Base-by-base conservation (phyloP, 768 basidiomycete species). In the Fomitopsis pulvina region DNA sequence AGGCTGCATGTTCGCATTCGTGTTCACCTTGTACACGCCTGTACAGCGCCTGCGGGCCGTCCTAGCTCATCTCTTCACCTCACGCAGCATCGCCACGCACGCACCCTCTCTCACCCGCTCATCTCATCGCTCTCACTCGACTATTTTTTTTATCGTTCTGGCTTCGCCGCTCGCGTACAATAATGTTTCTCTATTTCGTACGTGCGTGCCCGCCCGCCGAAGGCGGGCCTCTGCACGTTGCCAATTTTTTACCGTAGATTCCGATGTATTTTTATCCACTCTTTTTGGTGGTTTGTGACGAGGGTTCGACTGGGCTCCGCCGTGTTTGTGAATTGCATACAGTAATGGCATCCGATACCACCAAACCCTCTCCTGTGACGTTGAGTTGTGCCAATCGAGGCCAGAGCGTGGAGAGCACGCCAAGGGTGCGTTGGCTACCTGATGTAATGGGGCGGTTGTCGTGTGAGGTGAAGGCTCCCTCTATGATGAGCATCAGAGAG, bases 121-220 rank as follows among this genome's bases (percentile, higher is more conserved):
- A 37, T 18, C 34, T 34, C 32, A 9, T 9, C 32, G 32, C 18
- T 41, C 21, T 5, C 8, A n/a, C 41, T 8, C 16, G 9, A 22
- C 14, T 37, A 18, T 37, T 14, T 18, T 37, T 12, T 37, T 14
- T 18, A 16, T 16, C 21, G 20, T 22, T 26, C 18, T 21, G 25
- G 11, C 18, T 41, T 26, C 41, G 12, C 4, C 20, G 25, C 54
- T 47, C 7, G 29, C 40, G 53, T 57, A 58, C 45, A 50, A 49
- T 59, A n/a, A 54, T 51, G 53, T 48, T 51, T 54, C 46, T 45
- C 25, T 45, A 45, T 30, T 54, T 48, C 47, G 37, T 40, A 32
- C 30, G 34, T 28, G 40, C 25, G 20, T 27, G 9, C 47, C 29
- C 22, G 26, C 3, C 34, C 21, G 34, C 6, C 34, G 34, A 12